Conservation (phyloP, 192 early-diverging fungal species). For the Podila minutissima region DNA sequence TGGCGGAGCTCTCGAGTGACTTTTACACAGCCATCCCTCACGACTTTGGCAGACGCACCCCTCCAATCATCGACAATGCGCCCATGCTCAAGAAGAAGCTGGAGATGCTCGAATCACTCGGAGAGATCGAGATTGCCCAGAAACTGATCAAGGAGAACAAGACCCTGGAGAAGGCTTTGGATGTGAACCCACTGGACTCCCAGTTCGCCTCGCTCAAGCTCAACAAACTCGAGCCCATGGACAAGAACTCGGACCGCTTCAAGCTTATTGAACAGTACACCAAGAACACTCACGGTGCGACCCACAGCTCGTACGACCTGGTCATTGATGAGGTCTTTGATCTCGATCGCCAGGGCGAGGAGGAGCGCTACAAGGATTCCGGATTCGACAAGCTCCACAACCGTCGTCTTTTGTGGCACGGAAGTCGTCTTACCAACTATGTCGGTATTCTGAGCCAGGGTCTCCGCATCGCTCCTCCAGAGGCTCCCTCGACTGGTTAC, state of each 20-base stretch:
- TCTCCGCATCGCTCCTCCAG: slow-evolving; percentile 71
- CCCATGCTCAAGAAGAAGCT: slow-evolving; percentile 65
- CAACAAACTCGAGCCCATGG: slow-evolving; percentile 61
- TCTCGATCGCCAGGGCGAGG: slow-evolving; percentile 69
- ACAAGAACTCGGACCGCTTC: slow-evolving; percentile 59
- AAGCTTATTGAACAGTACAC: slow-evolving; percentile 69
- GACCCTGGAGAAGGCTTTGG: slow-evolving; percentile 28
- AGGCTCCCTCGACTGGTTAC: slow-evolving; percentile 73
- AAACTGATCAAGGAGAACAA: slow-evolving; percentile 61
- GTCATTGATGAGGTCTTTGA: slow-evolving; percentile 62
- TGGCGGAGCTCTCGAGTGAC: slow-evolving; percentile 53
- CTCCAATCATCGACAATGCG: slow-evolving; percentile 61
- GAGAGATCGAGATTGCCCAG: slow-evolving; percentile 74
- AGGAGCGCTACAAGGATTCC: slow-evolving; percentile 54
- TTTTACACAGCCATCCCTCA: slow-evolving; percentile 85
- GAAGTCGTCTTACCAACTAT: slow-evolving; percentile 78
- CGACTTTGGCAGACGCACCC: slow-evolving; percentile 56
- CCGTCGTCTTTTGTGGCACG: slow-evolving; percentile 83
- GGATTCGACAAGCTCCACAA: slow-evolving; percentile 64
- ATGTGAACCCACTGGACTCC: slow-evolving; percentile 66
- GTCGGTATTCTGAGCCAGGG: slow-evolving; percentile 79
- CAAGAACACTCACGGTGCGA: slow-evolving; percentile 71
- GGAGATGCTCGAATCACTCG: slow-evolving; percentile 73
- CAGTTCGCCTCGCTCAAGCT: slow-evolving; percentile 68
- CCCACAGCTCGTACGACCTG: slow-evolving; percentile 56